Evolutionary conservation across 2,329 filamentous ascomycete genomes (phyloP).

Genomic region (Chaetoscypha palmicola): DNA sequence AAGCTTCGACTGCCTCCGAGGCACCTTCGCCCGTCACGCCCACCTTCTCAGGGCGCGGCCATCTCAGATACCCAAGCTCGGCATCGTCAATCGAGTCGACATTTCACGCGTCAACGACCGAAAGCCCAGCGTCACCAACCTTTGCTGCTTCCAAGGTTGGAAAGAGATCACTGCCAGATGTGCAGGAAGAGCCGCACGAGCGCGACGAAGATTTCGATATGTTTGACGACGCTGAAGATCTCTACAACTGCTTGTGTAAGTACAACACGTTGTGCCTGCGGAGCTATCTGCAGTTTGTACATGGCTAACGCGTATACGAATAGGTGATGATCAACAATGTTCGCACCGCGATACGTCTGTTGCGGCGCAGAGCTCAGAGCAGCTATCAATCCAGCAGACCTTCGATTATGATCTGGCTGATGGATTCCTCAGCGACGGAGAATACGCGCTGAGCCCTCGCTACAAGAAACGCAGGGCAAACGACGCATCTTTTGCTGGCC

Average conservation of each 20-base stretch:
- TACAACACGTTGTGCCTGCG: slow-evolving; percentile 22
- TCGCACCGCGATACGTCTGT: slow-evolving; percentile 42
- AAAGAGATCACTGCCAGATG: slow-evolving; percentile 68
- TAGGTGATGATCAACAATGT: slow-evolving; percentile 55
- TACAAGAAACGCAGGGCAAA: slow-evolving; percentile 51
- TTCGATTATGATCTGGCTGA: slow-evolving; percentile 56
- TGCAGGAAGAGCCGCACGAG: slow-evolving; percentile 76
- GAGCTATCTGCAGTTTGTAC: not conserved
- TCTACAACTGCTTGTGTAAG: slow-evolving; percentile 71
- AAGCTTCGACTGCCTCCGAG: slow-evolving; percentile 53
- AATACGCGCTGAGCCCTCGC: slow-evolving; percentile 41
- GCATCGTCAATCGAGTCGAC: slow-evolving; percentile 67
- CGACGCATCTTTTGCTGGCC: slow-evolving; percentile 53
- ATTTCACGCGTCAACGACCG: slow-evolving; percentile 38
- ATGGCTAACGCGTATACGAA: slow-evolving; percentile 22
- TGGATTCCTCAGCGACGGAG: slow-evolving; percentile 59
- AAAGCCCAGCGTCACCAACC: slow-evolving; percentile 52
- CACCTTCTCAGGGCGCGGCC: slow-evolving; percentile 55
- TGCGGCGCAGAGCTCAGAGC: slow-evolving; percentile 26
- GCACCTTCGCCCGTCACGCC: slow-evolving; percentile 64
- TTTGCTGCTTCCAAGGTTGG: slow-evolving; percentile 45
- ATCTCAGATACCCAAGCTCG: slow-evolving; percentile 64
- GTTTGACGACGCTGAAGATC: slow-evolving; percentile 38
- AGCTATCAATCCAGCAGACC: slow-evolving; percentile 39
- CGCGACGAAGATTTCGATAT: slow-evolving; percentile 53